A percentile compares a stretch with the other conserved stretches of the same genome.
These are phyloP conservation scores for Maudiozyma saulgeensis DNA, from an alignment of 805 yeast genomes.

Conservation along the genomic window DNA sequence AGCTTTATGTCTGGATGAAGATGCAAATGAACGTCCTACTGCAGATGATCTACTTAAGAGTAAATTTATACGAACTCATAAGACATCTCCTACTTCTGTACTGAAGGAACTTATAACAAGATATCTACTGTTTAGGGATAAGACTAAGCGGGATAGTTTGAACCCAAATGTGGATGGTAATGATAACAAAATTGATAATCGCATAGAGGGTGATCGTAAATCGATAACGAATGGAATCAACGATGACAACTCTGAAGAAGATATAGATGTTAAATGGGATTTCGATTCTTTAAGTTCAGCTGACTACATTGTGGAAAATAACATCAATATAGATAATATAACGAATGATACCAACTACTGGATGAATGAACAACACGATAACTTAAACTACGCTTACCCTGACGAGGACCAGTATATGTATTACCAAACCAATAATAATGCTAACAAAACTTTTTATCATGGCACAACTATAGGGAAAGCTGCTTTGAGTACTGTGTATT, in stretches of 20 bases:
- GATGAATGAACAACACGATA: conserved; percentile 16
- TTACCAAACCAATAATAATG: conserved; percentile 17
- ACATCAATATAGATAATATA: conserved; percentile 38
- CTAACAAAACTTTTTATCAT: conserved; percentile 15
- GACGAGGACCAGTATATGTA: conserved; percentile 25
- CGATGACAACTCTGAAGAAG: conserved; percentile 15
- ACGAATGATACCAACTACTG: conserved; percentile 24
- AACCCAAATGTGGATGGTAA: conserved; percentile 14
- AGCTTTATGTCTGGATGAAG: conserved; percentile 88
- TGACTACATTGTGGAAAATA: conserved; percentile 66
- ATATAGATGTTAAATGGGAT: conserved; percentile 68
- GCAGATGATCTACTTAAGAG: conserved; percentile 79
- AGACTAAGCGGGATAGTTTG: conserved; percentile 40
- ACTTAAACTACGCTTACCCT: conserved; percentile 25
- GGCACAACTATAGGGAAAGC: conserved; percentile 27
- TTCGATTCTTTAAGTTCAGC: conserved; percentile 71
- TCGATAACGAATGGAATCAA: too few relatives aligned
- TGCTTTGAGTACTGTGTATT: conserved; percentile 13
- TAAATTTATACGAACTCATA: conserved; percentile 58
- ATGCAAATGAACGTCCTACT: conserved; percentile 75
- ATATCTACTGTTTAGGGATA: conserved; percentile 70
- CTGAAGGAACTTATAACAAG: conserved; percentile 68
- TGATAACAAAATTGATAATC: conserved; percentile 2
- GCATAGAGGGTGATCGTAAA: background rate
- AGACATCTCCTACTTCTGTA: conserved; percentile 46